Evolutionary conservation across 164 flowering plant species (phyloP).

Genomic region (Liquidambar formosana): DNA sequence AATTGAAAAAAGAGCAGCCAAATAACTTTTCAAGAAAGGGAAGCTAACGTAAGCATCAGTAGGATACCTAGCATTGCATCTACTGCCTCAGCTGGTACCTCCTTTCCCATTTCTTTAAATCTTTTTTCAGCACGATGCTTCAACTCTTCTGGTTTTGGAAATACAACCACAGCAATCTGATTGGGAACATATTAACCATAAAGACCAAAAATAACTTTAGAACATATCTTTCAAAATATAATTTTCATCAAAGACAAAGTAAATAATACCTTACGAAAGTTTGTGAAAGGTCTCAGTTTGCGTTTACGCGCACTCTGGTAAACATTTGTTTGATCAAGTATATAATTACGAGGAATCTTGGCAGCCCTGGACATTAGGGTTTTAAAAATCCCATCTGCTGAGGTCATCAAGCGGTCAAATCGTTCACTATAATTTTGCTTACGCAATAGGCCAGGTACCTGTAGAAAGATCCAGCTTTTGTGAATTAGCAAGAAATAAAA

Average conservation of each 20-base stretch:
- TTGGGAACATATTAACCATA: background rate
- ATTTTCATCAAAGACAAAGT: background rate
- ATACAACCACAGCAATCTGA: conserved; percentile 62
- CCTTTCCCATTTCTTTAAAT: conserved; percentile 67
- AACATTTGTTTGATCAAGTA: conserved; percentile 74
- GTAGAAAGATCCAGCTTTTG: background rate
- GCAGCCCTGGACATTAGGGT: conserved; percentile 58
- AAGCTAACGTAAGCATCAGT: background rate
- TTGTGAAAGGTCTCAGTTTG: conserved; percentile 52
- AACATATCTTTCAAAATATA: background rate
- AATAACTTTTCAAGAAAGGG: background rate
- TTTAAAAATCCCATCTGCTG: conserved; percentile 59
- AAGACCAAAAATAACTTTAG: background rate
- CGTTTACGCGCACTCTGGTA: conserved; percentile 65
- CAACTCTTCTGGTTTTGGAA: conserved; percentile 55
- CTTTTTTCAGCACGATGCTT: conserved; percentile 46
- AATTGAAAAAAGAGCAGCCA: background rate
- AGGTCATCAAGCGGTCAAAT: conserved; percentile 57
- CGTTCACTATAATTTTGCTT: conserved; percentile 64
- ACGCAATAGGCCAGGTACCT: conserved; percentile 64
- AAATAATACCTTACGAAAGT: conserved; percentile 44
- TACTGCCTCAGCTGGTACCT: conserved; percentile 63
- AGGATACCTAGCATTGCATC: conserved; percentile 56
- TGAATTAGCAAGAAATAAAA: conserved; percentile 8
- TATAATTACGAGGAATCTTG: conserved; percentile 48